phyloP scores from a whole-genome alignment of 495 filamentous ascomycete genomes.

The Polyplosphaeria fusca region DNA sequence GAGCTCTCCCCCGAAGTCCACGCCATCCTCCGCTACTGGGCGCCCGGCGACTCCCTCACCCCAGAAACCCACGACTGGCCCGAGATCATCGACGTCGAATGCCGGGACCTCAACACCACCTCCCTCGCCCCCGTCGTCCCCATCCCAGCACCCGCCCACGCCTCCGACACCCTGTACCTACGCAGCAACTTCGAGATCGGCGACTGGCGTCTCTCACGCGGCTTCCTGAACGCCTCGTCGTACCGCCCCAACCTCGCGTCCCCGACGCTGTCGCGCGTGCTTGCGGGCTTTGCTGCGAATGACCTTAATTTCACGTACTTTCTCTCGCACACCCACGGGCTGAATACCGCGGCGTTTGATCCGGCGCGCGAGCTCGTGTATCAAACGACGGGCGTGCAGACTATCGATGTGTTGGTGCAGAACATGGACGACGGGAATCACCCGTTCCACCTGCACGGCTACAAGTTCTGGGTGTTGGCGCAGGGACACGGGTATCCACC shows the following conservation, averaged over 20 bases:
- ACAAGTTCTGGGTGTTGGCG: conserved; percentile 59
- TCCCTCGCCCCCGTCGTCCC: conserved; percentile 43
- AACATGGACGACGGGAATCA: conserved; percentile 42
- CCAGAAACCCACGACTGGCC: conserved; percentile 41
- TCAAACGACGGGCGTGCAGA: conserved; percentile 34
- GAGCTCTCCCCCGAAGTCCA: conserved; percentile 38
- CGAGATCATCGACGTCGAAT: conserved; percentile 43
- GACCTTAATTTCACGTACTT: conserved; percentile 1
- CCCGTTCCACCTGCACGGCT: conserved; percentile 45
- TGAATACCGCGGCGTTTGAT: conserved; percentile 35
- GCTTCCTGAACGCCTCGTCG: conserved; percentile 54
- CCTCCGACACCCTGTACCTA: conserved; percentile 49
- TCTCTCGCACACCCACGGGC: conserved; percentile 4
- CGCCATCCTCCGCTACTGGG: conserved; percentile 32
- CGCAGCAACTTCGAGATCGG: conserved; percentile 56
- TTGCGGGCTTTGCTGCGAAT: conserved; percentile 31
- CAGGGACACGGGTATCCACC: conserved; percentile 54
- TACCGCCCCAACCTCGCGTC: conserved; percentile 47
- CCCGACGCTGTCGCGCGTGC: conserved; percentile 46
- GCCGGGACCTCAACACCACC: conserved; percentile 47
- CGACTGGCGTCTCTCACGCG: conserved; percentile 52
- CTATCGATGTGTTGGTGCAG: conserved; percentile 37
- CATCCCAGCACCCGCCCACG: conserved; percentile 42
- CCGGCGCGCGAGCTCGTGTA: conserved; percentile 30
- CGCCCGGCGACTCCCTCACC: not conserved